Percentiles rank a stretch among this genome's conserved stretches.
Evolutionary conservation across 148 eudicot species (phyloP).

Genomic region (Rheum nobile): DNA sequence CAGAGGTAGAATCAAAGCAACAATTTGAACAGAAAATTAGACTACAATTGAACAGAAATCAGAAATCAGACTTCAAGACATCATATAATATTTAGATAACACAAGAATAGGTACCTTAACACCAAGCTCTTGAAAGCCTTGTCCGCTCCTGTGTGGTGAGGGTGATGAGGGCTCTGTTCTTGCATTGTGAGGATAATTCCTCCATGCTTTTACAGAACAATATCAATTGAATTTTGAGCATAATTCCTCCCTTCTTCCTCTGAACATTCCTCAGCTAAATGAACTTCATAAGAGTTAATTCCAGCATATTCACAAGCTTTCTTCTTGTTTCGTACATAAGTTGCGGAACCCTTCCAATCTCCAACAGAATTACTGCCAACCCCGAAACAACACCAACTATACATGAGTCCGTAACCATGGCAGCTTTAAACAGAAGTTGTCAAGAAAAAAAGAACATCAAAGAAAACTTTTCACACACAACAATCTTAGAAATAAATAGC

Average conservation of each 20-base stretch:
- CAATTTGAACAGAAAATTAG: too few relatives aligned
- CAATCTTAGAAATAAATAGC: too few relatives aligned
- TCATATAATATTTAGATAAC: too few relatives aligned
- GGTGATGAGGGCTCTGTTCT: conserved; percentile 49
- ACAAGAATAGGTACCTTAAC: too few relatives aligned
- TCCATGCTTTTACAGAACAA: conserved; percentile 31
- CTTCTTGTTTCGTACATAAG: conserved; percentile 86
- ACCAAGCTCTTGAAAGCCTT: conserved; percentile 26
- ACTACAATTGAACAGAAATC: too few relatives aligned
- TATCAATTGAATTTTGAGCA: background rate
- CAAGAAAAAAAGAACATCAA: too few relatives aligned
- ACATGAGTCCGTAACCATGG: too few relatives aligned
- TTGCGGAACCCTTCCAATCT: conserved; percentile 84
- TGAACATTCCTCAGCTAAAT: conserved; percentile 52
- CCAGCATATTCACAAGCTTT: conserved; percentile 80
- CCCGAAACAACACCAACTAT: conserved; percentile 74
- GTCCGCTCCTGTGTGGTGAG: conserved; percentile 32
- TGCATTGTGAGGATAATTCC: conserved; percentile 33
- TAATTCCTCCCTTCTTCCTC: conserved; percentile 87
- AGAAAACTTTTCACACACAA: too few relatives aligned
- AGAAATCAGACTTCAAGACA: too few relatives aligned
- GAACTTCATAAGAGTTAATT: conserved; percentile 71
- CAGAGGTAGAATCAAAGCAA: too few relatives aligned
- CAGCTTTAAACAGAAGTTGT: too few relatives aligned
- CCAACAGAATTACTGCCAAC: conserved; percentile 87